Conservation (phyloP, 805 yeast species). For the Saccharomycopsis javanensis region DNA sequence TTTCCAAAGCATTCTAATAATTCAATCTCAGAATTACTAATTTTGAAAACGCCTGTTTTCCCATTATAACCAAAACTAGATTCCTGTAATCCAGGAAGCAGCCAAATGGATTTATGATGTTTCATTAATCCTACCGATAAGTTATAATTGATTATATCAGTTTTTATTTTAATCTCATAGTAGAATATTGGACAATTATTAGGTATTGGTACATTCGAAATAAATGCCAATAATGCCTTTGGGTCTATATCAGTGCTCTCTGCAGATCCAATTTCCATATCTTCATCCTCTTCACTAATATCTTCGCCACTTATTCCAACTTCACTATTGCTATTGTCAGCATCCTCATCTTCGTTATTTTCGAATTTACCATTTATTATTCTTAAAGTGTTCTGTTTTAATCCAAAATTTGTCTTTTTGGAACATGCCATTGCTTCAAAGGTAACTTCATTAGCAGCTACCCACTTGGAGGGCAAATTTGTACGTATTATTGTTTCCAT, state of each 20-base stretch:
- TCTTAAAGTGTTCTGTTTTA: not conserved
- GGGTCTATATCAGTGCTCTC: not conserved
- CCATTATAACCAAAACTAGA: constrained; percentile 47
- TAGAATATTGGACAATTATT: constrained; percentile 14
- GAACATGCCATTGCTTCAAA: not conserved
- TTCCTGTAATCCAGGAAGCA: constrained; percentile 37
- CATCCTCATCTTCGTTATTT: not conserved
- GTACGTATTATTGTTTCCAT: not conserved
- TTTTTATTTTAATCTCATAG: constrained; percentile 14
- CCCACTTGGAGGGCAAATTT: not conserved
- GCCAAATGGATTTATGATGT: not conserved
- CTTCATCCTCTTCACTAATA: not conserved
- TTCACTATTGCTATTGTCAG: not conserved
- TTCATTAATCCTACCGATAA: constrained; percentile 15
- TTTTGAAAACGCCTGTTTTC: constrained; percentile 32
- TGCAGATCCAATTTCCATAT: not conserved
- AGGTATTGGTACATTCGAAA: constrained; percentile 5
- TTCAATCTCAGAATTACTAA: not conserved
- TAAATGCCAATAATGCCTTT: not conserved
- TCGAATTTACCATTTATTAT: not conserved
- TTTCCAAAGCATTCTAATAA: constrained; percentile 31
- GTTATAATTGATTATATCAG: constrained; percentile 13
- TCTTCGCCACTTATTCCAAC: not conserved
- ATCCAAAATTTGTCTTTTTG: not conserved
- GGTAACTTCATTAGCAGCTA: not conserved